These are phyloP conservation scores for Phialophora expanda DNA, from an alignment of 2,329 filamentous ascomycete species.

Conservation along the genomic window DNA sequence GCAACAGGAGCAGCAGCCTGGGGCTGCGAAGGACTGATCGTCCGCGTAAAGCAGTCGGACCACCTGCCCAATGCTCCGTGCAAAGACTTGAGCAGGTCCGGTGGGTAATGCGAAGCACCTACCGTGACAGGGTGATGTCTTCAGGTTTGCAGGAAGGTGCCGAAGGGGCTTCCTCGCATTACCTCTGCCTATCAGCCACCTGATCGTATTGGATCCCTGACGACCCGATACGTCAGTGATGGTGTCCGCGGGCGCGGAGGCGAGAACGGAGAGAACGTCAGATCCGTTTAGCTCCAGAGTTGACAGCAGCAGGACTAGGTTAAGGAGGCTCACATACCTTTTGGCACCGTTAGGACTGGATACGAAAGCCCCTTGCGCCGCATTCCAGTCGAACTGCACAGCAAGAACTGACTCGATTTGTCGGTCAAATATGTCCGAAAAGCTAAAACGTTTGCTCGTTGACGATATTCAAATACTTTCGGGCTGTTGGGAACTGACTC, in stretches of 20 bases:
- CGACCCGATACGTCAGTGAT: background rate
- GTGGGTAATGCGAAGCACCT: background rate
- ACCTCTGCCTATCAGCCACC: background rate
- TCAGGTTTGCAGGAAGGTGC: background rate
- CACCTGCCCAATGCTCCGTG: constrained; percentile 2
- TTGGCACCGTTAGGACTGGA: background rate
- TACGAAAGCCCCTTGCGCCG: background rate
- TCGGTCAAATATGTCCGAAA: background rate
- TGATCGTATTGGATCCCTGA: background rate
- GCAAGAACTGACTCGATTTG: background rate
- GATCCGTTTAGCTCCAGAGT: constrained; percentile 10
- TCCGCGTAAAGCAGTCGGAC: background rate
- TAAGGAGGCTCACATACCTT: constrained; percentile 9
- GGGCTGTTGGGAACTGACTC: background rate
- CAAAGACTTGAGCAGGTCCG: background rate
- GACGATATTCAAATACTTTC: background rate
- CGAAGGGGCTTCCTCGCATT: background rate
- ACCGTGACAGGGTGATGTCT: background rate
- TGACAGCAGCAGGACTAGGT: constrained; percentile 15
- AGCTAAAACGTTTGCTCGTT: background rate
- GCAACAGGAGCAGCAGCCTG: background rate
- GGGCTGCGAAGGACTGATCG: background rate
- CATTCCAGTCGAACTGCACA: constrained; percentile 12
- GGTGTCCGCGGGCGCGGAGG: constrained; percentile 2
- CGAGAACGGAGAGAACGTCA: background rate